Percentiles rank a stretch among this genome's conserved stretches.
Evolutionary conservation across 805 yeast genomes (phyloP).

Genomic region (Phaffomyces opuntiae): DNA sequence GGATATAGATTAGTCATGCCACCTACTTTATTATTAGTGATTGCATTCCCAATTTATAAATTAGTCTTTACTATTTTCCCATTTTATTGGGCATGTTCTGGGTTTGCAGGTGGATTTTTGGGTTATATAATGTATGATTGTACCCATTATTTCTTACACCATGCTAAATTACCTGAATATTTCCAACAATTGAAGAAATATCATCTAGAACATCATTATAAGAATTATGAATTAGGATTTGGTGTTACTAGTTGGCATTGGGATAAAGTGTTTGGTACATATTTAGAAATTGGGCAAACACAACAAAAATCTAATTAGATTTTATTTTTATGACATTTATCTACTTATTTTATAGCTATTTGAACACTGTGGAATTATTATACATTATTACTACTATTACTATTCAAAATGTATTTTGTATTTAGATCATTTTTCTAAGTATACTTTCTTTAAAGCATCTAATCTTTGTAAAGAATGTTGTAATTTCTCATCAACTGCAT

Average conservation of each 20-base stretch:
- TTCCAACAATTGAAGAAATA: conserved; percentile 77
- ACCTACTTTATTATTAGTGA: conserved; percentile 69
- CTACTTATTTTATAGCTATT: not conserved
- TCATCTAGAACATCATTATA: conserved; percentile 96
- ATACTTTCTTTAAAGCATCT: conserved; percentile 11
- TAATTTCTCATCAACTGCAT: conserved; percentile 3
- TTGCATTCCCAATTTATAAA: conserved; percentile 76
- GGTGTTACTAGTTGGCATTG: conserved; percentile 94
- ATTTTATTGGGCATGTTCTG: conserved; percentile 78
- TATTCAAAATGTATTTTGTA: no score
- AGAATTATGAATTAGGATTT: conserved; percentile 92
- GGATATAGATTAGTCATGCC: conserved; percentile 90
- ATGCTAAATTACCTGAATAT: conserved; percentile 69
- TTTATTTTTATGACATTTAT: not conserved
- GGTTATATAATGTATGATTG: conserved; percentile 91
- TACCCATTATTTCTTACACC: conserved; percentile 93
- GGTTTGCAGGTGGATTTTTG: conserved; percentile 91
- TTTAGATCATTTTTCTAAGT: not conserved
- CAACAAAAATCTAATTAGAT: conserved; percentile 11
- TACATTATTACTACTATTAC: no score
- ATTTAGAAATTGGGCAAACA: conserved; percentile 35
- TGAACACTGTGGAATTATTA: not conserved
- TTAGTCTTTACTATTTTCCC: conserved; percentile 75
- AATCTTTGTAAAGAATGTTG: conserved; percentile 5
- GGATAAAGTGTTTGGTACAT: conserved; percentile 89